These are phyloP conservation scores for Tephrocybe sp. DNA, from an alignment of 768 basidiomycete genomes.

Conservation along the genomic window DNA sequence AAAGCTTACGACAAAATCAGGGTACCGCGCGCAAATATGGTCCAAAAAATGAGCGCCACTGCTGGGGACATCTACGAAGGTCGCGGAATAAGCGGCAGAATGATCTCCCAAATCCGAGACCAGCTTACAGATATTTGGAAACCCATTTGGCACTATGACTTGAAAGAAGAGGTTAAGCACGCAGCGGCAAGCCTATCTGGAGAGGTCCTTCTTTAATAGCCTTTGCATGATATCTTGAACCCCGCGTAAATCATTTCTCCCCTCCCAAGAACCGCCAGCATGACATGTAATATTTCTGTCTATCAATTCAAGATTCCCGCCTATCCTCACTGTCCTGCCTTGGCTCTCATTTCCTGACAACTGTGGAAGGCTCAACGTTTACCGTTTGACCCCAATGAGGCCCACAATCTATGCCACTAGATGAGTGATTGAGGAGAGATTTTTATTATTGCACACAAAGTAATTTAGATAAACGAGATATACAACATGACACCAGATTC, in stretches of 20 bases:
- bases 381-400: no score
- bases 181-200: conserved; percentile 23
- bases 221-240: conserved; percentile 9
- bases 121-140: conserved; percentile 41
- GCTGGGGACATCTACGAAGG: conserved; percentile 45
- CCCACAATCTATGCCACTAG: no score
- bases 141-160: conserved; percentile 49
- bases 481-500: no score
- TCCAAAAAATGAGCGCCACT: conserved; percentile 38
- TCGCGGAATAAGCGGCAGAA: conserved; percentile 31
- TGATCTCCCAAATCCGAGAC: conserved; percentile 27
- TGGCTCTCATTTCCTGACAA: conserved; percentile 32
- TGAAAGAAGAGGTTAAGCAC: conserved; percentile 35
- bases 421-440: no score
- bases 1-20: conserved; percentile 43
- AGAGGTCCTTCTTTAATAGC: not conserved
- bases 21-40: conserved; percentile 47
- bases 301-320: conserved; percentile 31
- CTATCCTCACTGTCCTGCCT: conserved; percentile 51
- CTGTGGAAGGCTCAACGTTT: conserved; percentile 28
- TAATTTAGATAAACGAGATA: no score
- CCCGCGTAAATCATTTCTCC: conserved; percentile 18
- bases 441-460: no score
- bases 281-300: conserved; percentile 27
- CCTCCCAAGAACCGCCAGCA: conserved; percentile 30